Evolutionary conservation across 768 basidiomycete genomes (phyloP).

Genomic region (Pilatotrama ljubarskyi): DNA sequence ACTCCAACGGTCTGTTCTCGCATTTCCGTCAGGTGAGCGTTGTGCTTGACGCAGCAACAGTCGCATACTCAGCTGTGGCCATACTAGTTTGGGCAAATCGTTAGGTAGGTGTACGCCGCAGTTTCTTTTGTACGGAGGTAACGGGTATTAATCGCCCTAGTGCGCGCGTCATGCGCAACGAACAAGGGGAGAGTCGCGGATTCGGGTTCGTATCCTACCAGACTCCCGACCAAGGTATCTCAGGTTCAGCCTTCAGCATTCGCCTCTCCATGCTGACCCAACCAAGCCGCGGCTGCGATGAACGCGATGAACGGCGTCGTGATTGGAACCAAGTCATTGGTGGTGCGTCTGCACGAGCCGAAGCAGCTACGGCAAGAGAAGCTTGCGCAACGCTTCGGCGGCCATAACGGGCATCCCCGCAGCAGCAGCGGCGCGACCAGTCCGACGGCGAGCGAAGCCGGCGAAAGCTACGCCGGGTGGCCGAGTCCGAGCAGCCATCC

Average conservation of each 20-base stretch:
- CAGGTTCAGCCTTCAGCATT: neutral
- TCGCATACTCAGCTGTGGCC: conserved; percentile 19
- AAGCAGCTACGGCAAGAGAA: conserved; percentile 91
- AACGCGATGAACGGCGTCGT: conserved; percentile 77
- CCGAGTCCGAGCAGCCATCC: conserved; percentile 67
- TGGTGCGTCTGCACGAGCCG: conserved; percentile 88
- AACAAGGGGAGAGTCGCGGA: conserved; percentile 75
- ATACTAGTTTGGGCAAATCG: conserved; percentile 79
- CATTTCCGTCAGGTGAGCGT: conserved; percentile 74
- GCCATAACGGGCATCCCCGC: conserved; percentile 77
- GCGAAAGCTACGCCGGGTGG: conserved; percentile 74
- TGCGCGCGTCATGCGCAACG: conserved; percentile 91
- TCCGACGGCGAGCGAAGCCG: conserved; percentile 79
- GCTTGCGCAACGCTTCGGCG: conserved; percentile 74
- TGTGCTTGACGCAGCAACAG: neutral
- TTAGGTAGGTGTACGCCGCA: conserved; percentile 57
- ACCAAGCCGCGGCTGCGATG: conserved; percentile 67
- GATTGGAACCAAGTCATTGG: conserved; percentile 74
- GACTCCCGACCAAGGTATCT: conserved; percentile 75
- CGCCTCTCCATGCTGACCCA: neutral
- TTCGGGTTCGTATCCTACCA: conserved; percentile 93
- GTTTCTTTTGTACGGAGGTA: neutral
- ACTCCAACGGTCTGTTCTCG: conserved; percentile 80
- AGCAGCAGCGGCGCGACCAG: conserved; percentile 83
- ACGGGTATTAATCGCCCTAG: conserved; percentile 37